Conservation (phyloP, 345 rosid genomes). For the Bruguiera gymnorhiza region DNA sequence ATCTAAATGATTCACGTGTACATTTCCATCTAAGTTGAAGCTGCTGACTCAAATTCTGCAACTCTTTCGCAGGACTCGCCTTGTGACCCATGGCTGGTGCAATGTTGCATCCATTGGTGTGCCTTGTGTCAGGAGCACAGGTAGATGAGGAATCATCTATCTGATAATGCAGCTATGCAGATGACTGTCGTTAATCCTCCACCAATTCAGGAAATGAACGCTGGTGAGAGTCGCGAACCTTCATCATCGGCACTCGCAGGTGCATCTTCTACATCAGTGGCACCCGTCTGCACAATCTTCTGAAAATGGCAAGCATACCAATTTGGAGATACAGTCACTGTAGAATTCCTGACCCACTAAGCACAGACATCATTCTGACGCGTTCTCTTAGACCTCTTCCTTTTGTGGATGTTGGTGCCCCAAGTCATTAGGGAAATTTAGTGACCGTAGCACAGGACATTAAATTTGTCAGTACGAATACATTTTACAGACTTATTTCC, state of each 20-base stretch:
- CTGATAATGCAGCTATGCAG: slow-evolving; percentile 38
- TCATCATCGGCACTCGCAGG: slow-evolving; percentile 10
- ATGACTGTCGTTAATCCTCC: slow-evolving; percentile 68
- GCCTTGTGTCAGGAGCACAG: slow-evolving; percentile 93
- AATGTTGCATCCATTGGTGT: slow-evolving; percentile 87
- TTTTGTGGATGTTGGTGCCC: not conserved
- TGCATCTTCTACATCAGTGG: not conserved
- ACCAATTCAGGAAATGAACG: slow-evolving; percentile 67
- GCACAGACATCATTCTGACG: not conserved
- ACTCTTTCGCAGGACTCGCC: slow-evolving; percentile 60
- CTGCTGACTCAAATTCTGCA: not conserved
- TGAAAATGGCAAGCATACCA: slow-evolving; percentile 33
- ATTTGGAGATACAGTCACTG: slow-evolving; percentile 53
- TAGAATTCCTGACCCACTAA: slow-evolving; percentile 18
- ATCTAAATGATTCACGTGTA: too few relatives aligned
- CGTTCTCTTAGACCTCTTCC: not conserved
- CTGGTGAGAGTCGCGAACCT: slow-evolving; percentile 31
- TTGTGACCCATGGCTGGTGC: slow-evolving; percentile 78
- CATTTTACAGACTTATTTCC: too few relatives aligned
- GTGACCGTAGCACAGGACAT: too few relatives aligned
- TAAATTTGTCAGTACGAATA: too few relatives aligned
- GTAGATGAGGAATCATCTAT: slow-evolving; percentile 81
- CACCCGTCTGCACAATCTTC: slow-evolving; percentile 33
- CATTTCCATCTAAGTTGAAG: not conserved
- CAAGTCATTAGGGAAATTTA: too few relatives aligned